Base-by-base conservation (phyloP, 2,329 filamentous ascomycete species). In the Sclerotinia spermophila region DNA sequence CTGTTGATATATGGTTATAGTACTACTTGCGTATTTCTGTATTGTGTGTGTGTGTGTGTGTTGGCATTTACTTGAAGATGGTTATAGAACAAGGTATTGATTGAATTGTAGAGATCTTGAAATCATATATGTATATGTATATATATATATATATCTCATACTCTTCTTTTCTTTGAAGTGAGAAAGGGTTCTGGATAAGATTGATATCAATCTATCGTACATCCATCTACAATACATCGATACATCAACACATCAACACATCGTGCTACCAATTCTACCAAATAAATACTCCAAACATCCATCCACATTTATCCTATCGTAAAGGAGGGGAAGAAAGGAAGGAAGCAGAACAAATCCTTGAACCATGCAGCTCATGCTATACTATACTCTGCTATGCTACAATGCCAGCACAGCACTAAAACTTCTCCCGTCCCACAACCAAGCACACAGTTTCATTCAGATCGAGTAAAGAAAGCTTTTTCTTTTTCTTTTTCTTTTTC, bases 401-500 rank as follows among this genome's bases (percentile, higher is more conserved):
- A 61, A 61, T 61, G 58, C 58, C 58, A 61, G 38, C 58, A 61
- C 58, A 61, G 19, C 58, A 60, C n/a, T 60, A 60, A 53, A 30
- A 60, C 38, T n/a, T n/a, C 27, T 35, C 30, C 27, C 27, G 15
- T 51, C 61, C 61, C 45, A 30, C 35, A 38, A 61, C 38, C 59
- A 44, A 61, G 7, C 27, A 13, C 48, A 53, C n/a, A 61, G 30
- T 35, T 44, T 42, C n/a, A 30, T 38, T 21, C 3, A n/a, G 24
- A 38, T 44, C 58, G 58, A 61, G 38, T 27, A 40, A 30, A 61
- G 38, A 42, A 61, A 40, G n/a, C 58, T 40, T 61, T 61, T 61
- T 42, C 21, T 11, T 40, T 61, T 17, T 40, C 35, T 61, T 27
- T 44, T 27, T 40, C 35, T 42, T 40, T 35, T 21, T 60, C 33